Conservation (phyloP, 2,329 filamentous ascomycete species). For the Cercospora citrullina region DNA sequence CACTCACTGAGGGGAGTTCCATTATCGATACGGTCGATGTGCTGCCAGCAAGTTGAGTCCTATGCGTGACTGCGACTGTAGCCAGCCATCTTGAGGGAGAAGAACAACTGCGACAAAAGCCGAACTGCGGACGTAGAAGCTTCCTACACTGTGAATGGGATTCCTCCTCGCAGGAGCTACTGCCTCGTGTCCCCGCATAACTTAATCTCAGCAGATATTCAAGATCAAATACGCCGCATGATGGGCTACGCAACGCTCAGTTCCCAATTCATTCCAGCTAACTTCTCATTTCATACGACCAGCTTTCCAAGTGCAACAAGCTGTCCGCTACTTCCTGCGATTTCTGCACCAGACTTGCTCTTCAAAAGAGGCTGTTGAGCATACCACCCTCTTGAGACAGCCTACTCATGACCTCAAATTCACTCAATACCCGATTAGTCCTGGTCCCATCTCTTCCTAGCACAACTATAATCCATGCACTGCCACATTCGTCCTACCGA, state of each 20-base stretch:
- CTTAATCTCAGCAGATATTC: background rate
- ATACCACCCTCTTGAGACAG: too few relatives aligned
- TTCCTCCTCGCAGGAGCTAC: background rate
- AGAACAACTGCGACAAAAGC: background rate
- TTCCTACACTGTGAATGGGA: background rate
- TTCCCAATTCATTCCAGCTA: background rate
- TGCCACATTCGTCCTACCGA: too few relatives aligned
- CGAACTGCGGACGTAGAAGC: background rate
- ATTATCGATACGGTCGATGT: background rate
- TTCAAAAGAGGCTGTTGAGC: too few relatives aligned
- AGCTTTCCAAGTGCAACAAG: background rate
- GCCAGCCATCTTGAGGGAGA: background rate
- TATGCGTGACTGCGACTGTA: background rate
- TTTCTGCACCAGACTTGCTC: too few relatives aligned
- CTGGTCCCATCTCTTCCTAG: too few relatives aligned
- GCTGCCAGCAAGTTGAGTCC: background rate
- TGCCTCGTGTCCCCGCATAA: background rate
- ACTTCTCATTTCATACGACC: background rate
- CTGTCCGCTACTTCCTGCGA: too few relatives aligned
- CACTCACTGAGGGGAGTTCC: too few relatives aligned
- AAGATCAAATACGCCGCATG: background rate
- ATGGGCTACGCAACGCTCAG: background rate
- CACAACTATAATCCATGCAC: background rate
- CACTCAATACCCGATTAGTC: too few relatives aligned
- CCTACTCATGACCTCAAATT: too few relatives aligned